Conservation (phyloP, 1,284 basidiomycete genomes). For the Cutaneotrichosporon sp. region DNA sequence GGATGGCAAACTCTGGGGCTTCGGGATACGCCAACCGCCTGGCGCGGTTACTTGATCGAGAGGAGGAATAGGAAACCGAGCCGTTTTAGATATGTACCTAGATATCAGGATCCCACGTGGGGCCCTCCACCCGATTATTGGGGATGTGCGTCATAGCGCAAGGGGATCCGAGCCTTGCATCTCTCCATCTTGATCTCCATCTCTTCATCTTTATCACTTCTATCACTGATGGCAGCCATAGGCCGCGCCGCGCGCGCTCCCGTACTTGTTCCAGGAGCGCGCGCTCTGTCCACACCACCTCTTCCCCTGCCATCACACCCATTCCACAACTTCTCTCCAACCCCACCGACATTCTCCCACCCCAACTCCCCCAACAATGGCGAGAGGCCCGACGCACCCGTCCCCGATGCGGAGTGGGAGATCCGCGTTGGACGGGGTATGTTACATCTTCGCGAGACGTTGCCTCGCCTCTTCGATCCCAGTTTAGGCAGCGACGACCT, state of each 20-base stretch:
- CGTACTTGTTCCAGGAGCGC: background rate
- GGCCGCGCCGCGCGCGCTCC: background rate
- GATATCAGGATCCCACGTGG: too few species aligned
- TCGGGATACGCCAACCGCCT: too few species aligned
- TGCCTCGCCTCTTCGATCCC: slow-evolving; percentile 47
- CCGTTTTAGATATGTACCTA: too few species aligned
- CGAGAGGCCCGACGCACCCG: slow-evolving; percentile 37
- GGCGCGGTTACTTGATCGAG: too few species aligned
- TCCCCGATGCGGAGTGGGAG: slow-evolving; percentile 52
- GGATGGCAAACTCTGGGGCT: too few species aligned
- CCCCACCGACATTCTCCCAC: background rate
- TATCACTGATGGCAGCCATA: background rate
- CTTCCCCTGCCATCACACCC: background rate
- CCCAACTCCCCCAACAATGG: background rate
- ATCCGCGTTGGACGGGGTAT: slow-evolving; percentile 49
- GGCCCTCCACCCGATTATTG: too few species aligned
- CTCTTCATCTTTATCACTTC: background rate
- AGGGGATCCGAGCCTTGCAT: too few species aligned
- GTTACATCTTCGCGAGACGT: slow-evolving; percentile 50
- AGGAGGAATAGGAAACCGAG: too few species aligned
- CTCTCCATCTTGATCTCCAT: background rate
- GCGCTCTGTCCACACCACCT: background rate
- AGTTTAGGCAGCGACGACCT: slow-evolving; percentile 28
- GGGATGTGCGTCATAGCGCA: background rate
- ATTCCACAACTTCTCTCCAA: background rate